Evolutionary conservation across 495 filamentous ascomycete species (phyloP).

Genomic region (Aspergillus kassunensis): DNA sequence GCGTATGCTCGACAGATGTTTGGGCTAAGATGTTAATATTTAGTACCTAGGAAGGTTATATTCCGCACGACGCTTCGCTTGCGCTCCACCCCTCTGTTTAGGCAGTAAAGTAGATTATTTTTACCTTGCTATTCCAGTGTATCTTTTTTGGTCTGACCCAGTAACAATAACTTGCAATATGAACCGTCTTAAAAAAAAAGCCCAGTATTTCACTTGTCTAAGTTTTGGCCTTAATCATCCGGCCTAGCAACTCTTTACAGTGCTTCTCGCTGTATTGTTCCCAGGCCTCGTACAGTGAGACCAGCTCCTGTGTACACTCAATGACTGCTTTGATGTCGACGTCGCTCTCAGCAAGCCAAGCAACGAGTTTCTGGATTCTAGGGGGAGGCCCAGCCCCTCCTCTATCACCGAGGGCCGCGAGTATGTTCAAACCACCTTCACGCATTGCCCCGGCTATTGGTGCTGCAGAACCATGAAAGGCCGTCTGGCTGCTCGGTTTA

Average conservation of each 20-base stretch:
- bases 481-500: slow-evolving; percentile 48
- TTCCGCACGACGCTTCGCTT: too few species aligned
- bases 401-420: slow-evolving; percentile 37
- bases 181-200: not conserved
- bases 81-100: too few species aligned
- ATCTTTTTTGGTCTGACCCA: too few species aligned
- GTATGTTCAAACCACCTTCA: slow-evolving; percentile 38
- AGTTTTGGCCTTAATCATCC: slow-evolving; percentile 78
- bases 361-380: slow-evolving; percentile 69
- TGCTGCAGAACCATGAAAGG: slow-evolving; percentile 39
- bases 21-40: too few species aligned
- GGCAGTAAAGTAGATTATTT: too few species aligned
- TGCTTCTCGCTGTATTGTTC: slow-evolving; percentile 85
- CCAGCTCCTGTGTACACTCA: slow-evolving; percentile 91
- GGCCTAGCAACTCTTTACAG: slow-evolving; percentile 70
- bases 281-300: slow-evolving; percentile 90
- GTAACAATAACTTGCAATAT: too few species aligned
- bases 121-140: too few species aligned
- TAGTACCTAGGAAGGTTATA: too few species aligned
- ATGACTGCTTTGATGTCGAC: slow-evolving; percentile 90
- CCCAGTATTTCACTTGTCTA: slow-evolving; percentile 58
- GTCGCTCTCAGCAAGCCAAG: slow-evolving; percentile 88
- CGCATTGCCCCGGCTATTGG: slow-evolving; percentile 38
- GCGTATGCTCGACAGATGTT: too few species aligned
- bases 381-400: slow-evolving; percentile 31